Base-by-base conservation (phyloP, 768 basidiomycete species). In the Panus rudis region DNA sequence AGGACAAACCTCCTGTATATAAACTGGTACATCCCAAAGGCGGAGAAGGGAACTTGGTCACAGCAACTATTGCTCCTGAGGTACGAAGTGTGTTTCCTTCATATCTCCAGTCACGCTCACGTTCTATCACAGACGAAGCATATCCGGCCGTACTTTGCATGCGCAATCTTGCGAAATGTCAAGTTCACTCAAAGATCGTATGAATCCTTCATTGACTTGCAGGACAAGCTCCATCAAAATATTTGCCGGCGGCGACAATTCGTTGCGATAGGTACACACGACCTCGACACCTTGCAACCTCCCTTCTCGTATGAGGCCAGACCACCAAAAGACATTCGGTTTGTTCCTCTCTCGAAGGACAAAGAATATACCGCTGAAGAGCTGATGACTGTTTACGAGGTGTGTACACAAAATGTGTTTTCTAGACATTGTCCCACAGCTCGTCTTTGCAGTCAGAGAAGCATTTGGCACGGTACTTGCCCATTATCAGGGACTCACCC, bases 191-290 rank as follows among this genome's bases (percentile, higher is more conserved):
- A 79, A 32, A 73, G 76, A 40, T 92, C 89, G 28, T 98, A 98
- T 60, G 87, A 85, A 20, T 92, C 90, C 49, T 98, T 99, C 77
- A 94, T 99, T 54, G 96, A 98, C 59, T 69, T 99, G n/a, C 96
- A 99, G 67, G 96, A 99, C 60, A 99, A 98, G 64, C 73, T 99
- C 39, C 96, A 99, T 60, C 87, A 93, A 58, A 99, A 99, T 63
- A 77, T 99, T 25, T 92, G 90, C 57, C 73, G 96, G 45, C 72
- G 85, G 51, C 72, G 96, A 45, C 88, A 86, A 57, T 77, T 99
- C 33, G 96, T 94, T 37, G 79, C 96, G 16, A 96, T 99, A 51
- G 96, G 96, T 44, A 99, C 96, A 2, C 96, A 99, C 53, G 96
- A 99, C 66, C 65, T 99, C 38, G 92, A 97, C 63, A 90, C 87